phyloP scores from a whole-genome alignment of 441 rosid genomes.

The Euphorbia celastroides region DNA sequence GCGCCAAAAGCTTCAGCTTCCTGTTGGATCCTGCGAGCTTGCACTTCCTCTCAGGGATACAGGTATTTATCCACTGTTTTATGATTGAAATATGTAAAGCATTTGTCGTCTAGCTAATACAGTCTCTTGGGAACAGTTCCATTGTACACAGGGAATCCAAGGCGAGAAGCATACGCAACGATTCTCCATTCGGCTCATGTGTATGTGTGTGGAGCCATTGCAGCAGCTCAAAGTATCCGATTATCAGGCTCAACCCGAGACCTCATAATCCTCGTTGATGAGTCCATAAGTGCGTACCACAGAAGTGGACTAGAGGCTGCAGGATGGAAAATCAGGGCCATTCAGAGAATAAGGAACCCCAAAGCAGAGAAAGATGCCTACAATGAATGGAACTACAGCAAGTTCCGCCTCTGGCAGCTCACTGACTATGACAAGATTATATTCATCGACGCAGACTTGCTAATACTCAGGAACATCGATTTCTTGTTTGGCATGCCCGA shows the following conservation, averaged over 20 bases:
- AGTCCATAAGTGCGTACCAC: slow-evolving; percentile 69
- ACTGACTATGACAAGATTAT: slow-evolving; percentile 85
- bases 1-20: slow-evolving; percentile 70
- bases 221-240: slow-evolving; percentile 87
- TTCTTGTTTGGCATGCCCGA: slow-evolving; percentile 87
- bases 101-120: too few relatives aligned
- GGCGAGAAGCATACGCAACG: slow-evolving; percentile 86
- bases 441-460: slow-evolving; percentile 82
- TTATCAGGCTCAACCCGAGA: slow-evolving; percentile 77
- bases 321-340: slow-evolving; percentile 81
- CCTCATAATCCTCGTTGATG: slow-evolving; percentile 86
- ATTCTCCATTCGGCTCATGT: slow-evolving; percentile 91
- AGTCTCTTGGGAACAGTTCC: slow-evolving; percentile 30
- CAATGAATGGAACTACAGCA: slow-evolving; percentile 97
- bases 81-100: too few relatives aligned
- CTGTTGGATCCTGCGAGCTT: slow-evolving; percentile 85
- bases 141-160: slow-evolving; percentile 44
- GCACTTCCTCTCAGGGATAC: slow-evolving; percentile 63
- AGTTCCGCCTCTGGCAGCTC: slow-evolving; percentile 86
- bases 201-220: slow-evolving; percentile 91
- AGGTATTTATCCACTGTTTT: slow-evolving; percentile 58
- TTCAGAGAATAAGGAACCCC: slow-evolving; percentile 83
- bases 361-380: slow-evolving; percentile 94
- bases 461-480: slow-evolving; percentile 80
- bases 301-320: slow-evolving; percentile 88